Percentiles rank a stretch among this genome's conserved stretches.
These are phyloP conservation scores for Panicum virgatum DNA, from an alignment of 202 grass and related monocot genomes.

Conservation along the genomic window DNA sequence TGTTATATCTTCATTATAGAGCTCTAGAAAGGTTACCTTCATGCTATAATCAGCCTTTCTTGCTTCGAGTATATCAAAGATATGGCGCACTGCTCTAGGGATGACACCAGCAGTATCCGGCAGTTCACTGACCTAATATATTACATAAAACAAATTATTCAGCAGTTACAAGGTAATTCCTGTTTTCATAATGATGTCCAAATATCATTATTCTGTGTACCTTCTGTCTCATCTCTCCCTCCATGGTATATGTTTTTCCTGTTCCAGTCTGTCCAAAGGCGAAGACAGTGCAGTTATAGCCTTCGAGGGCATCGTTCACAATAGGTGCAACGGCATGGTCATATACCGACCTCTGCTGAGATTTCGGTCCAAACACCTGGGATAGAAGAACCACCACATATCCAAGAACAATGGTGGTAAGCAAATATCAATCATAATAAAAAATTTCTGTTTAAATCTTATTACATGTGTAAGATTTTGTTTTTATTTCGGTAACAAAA, in stretches of 20 bases:
- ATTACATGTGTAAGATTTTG: neutral
- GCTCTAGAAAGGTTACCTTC: slow-evolving; percentile 84
- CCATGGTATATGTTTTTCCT: slow-evolving; percentile 94
- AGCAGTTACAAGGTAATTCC: slow-evolving; percentile 18
- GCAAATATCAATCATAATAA: neutral
- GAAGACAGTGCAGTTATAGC: slow-evolving; percentile 92
- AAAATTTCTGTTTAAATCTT: neutral
- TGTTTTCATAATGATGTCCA: neutral
- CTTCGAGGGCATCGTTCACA: slow-evolving; percentile 74
- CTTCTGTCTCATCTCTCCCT: slow-evolving; percentile 77
- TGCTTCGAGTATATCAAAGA: slow-evolving; percentile 72
- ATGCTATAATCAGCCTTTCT: slow-evolving; percentile 77
- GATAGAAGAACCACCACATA: slow-evolving; percentile 22
- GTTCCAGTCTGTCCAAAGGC: slow-evolving; percentile 96
- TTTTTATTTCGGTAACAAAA: neutral
- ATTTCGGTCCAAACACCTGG: slow-evolving; percentile 85
- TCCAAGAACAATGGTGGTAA: slow-evolving; percentile 6
- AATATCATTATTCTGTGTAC: slow-evolving; percentile 46
- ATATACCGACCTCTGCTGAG: slow-evolving; percentile 68
- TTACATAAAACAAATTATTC: slow-evolving; percentile 32
- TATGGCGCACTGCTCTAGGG: slow-evolving; percentile 80
- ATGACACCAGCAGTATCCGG: slow-evolving; percentile 75
- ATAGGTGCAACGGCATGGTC: slow-evolving; percentile 70
- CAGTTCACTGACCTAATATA: slow-evolving; percentile 52
- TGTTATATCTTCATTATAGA: slow-evolving; percentile 92